Percentiles rank a stretch among this genome's conserved stretches.
phyloP scores from a whole-genome alignment of 2,329 filamentous ascomycete genomes.

The Blastomyces parvus region DNA sequence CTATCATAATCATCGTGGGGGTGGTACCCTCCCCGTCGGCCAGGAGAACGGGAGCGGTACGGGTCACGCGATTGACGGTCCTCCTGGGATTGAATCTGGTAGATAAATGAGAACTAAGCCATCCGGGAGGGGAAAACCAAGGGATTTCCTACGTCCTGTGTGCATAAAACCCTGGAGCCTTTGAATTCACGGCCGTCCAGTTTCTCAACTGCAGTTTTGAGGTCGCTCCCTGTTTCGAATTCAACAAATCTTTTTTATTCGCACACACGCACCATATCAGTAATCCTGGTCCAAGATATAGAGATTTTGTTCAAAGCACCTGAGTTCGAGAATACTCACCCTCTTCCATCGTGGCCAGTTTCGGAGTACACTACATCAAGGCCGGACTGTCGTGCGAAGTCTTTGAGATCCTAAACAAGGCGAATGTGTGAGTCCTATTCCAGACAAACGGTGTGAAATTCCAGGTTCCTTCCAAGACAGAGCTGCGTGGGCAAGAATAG shows the following conservation, averaged over 20 bases:
- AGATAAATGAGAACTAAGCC: constrained; percentile 21
- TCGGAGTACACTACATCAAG: constrained; percentile 98
- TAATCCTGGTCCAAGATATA: neutral
- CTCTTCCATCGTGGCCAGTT: constrained; percentile 81
- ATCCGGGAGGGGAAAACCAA: constrained; percentile 6
- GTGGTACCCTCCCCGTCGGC: constrained; percentile 57
- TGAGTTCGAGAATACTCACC: constrained; percentile 49
- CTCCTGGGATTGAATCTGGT: constrained; percentile 57
- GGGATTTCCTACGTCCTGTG: constrained; percentile 62
- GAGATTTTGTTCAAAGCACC: neutral
- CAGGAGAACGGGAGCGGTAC: constrained; percentile 71
- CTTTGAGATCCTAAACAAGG: constrained; percentile 94
- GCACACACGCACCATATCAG: neutral
- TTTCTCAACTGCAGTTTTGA: constrained; percentile 88
- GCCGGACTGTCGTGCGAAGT: constrained; percentile 94
- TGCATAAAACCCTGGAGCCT: constrained; percentile 72
- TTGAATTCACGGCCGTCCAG: constrained; percentile 91
- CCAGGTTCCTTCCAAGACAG: constrained; percentile 1
- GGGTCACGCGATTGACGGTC: constrained; percentile 61
- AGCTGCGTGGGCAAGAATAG: neutral
- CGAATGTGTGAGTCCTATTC: constrained; percentile 67
- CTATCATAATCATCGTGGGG: constrained; percentile 73
- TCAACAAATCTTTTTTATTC: constrained; percentile 69
- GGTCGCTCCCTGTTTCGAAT: constrained; percentile 84
- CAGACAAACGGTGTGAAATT: constrained; percentile 22